These are phyloP conservation scores for Limnanthes douglasii DNA, from an alignment of 345 rosid species.

Conservation along the genomic window DNA sequence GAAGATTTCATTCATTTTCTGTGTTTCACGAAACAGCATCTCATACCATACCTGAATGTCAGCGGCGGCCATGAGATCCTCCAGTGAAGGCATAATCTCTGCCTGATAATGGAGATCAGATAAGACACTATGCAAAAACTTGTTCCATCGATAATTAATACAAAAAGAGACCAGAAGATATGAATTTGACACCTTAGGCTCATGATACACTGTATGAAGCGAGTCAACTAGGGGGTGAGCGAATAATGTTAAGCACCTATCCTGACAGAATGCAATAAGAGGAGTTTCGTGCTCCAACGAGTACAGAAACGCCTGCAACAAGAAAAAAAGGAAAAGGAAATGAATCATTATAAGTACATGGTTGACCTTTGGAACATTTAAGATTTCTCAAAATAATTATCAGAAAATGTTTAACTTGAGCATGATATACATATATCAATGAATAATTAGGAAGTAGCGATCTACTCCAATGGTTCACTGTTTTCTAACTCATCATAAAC, in stretches of 20 bases:
- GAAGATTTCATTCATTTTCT: no score
- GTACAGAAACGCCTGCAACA: slow-evolving; percentile 52
- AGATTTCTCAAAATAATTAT: no score
- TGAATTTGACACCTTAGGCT: slow-evolving; percentile 59
- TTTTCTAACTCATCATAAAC: no score
- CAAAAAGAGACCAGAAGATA: slow-evolving; percentile 1
- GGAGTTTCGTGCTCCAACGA: slow-evolving; percentile 77
- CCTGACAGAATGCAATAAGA: slow-evolving; percentile 71
- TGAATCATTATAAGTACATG: no score
- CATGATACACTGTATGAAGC: slow-evolving; percentile 58
- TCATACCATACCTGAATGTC: slow-evolving; percentile 61
- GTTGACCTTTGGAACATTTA: no score
- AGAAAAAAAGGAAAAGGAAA: not conserved
- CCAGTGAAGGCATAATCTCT: slow-evolving; percentile 68
- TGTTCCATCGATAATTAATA: slow-evolving; percentile 1
- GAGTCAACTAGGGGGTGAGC: slow-evolving; percentile 71
- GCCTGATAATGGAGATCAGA: slow-evolving; percentile 38
- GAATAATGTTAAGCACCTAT: slow-evolving; percentile 75
- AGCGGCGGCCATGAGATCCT: slow-evolving; percentile 50
- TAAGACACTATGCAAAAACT: slow-evolving; percentile 3
- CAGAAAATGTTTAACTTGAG: no score
- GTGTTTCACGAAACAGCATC: no score
- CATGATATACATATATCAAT: no score
- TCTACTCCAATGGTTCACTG: no score
- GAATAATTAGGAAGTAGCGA: no score